A percentile compares a stretch with the other conserved stretches of the same genome.
These are phyloP conservation scores for Metschnikowia similis DNA, from an alignment of 805 yeast species.

Conservation along the genomic window DNA sequence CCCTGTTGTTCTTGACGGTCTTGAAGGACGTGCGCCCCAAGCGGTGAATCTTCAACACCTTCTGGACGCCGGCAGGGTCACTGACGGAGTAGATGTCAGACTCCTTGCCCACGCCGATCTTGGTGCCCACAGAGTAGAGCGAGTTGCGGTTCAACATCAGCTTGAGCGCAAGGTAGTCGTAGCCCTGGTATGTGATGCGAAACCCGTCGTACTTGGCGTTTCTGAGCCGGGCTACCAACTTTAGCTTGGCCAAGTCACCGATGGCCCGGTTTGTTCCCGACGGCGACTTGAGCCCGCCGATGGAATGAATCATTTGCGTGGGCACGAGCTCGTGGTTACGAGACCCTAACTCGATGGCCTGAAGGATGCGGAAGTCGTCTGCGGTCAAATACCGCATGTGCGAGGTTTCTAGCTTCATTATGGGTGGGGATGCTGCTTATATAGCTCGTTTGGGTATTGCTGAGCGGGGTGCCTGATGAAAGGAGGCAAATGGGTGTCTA, in stretches of 20 bases:
- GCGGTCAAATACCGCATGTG: conserved; percentile 90
- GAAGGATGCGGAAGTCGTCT: conserved; percentile 86
- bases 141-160: conserved; percentile 73
- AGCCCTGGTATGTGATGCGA: conserved; percentile 81
- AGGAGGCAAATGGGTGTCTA: no score
- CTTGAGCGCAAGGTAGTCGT: conserved; percentile 86
- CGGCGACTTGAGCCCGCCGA: conserved; percentile 71
- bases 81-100: conserved; percentile 88
- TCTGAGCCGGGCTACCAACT: conserved; percentile 69
- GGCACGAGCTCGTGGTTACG: conserved; percentile 95
- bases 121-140: conserved; percentile 73
- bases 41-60: conserved; percentile 85
- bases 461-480: not conserved
- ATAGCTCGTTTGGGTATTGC: not conserved
- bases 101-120: conserved; percentile 96
- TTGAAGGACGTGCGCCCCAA: conserved; percentile 91
- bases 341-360: conserved; percentile 88
- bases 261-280: conserved; percentile 77
- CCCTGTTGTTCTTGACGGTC: conserved; percentile 90
- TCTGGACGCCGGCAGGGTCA: conserved; percentile 56
- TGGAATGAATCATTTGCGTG: conserved; percentile 70
- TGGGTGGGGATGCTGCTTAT: not conserved
- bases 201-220: conserved; percentile 96
- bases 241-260: conserved; percentile 82
- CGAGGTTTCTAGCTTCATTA: conserved; percentile 86